A percentile compares a stretch with the other conserved stretches of the same genome.
Conservation (phyloP, 331 rosid genomes). For the Rhamnella rubrinervis region DNA sequence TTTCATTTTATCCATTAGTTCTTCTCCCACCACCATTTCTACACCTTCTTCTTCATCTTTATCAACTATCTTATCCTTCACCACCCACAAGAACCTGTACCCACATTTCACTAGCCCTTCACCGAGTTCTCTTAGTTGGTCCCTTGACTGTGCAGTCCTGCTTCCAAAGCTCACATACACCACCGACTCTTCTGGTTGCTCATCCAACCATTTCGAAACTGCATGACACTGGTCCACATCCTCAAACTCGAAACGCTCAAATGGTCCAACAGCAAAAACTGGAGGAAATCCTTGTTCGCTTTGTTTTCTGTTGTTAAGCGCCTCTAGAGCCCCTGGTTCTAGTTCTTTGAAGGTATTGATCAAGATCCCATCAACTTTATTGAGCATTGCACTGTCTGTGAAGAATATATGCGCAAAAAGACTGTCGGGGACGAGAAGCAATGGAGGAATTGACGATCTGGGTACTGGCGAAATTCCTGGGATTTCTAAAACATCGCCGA, state of each 20-base stretch:
- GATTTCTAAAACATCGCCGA: conserved; percentile 19
- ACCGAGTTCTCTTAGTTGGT: conserved; percentile 50
- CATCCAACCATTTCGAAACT: conserved; percentile 42
- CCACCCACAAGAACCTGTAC: conserved; percentile 55
- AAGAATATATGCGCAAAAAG: conserved; percentile 14
- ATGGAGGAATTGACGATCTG: conserved; percentile 45
- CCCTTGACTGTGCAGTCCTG: conserved; percentile 37
- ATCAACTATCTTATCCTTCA: conserved; percentile 55
- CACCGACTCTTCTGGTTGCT: conserved; percentile 42
- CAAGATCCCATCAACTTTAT: conserved; percentile 35
- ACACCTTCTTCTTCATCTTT: conserved; percentile 44
- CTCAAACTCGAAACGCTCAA: conserved; percentile 44
- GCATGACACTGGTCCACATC: neutral
- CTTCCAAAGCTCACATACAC: conserved; percentile 57
- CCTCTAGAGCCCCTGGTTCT: conserved; percentile 33
- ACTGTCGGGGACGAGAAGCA: conserved; percentile 12
- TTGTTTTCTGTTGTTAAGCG: conserved; percentile 33
- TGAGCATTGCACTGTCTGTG: conserved; percentile 34
- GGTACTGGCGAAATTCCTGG: conserved; percentile 39
- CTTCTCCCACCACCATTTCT: conserved; percentile 37
- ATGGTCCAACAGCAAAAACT: conserved; percentile 46
- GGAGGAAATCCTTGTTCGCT: conserved; percentile 28
- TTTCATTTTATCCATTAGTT: conserved; percentile 30
- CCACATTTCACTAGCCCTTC: conserved; percentile 52
- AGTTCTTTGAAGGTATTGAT: conserved; percentile 41